A percentile compares a stretch with the other conserved stretches of the same genome.
Evolutionary conservation across 1,139 yeast species (phyloP).

Genomic region (Nakaseomyces sp.): DNA sequence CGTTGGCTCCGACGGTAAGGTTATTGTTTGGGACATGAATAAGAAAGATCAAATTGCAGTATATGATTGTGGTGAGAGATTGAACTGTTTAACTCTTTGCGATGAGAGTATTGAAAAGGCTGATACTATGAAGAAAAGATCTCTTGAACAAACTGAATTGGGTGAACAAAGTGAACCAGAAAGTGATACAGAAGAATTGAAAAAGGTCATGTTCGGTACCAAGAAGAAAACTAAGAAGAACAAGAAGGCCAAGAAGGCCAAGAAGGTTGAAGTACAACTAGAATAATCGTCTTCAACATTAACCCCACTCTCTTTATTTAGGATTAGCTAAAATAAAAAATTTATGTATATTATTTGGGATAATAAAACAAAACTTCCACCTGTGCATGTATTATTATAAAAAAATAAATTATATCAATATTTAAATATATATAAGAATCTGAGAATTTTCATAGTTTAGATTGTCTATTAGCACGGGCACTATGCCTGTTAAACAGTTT

Average conservation of each 20-base stretch:
- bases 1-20: conserved; percentile 86
- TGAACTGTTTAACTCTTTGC: conserved; percentile 75
- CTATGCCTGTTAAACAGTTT: conserved; percentile 76
- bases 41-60: conserved; percentile 76
- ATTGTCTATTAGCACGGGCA: conserved; percentile 44
- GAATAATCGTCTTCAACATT: conserved; percentile 29
- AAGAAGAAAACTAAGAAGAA: conserved; percentile 35
- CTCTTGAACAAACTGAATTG: conserved; percentile 53
- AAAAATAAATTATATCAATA: background rate
- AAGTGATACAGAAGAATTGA: conserved; percentile 35
- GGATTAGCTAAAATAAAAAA: background rate
- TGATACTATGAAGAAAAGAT: conserved; percentile 61
- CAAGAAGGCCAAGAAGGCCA: conserved; percentile 35
- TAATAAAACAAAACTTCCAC: background rate
- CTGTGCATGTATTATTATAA: background rate
- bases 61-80: conserved; percentile 85
- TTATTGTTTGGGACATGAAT: conserved; percentile 79
- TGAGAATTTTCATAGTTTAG: conserved; percentile 29
- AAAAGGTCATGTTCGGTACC: conserved; percentile 35
- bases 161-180: conserved; percentile 37
- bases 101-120: conserved; percentile 71
- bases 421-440: background rate
- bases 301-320: no score
- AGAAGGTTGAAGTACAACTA: conserved; percentile 44
- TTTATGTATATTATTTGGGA: background rate